phyloP scores from a whole-genome alignment of 2,329 filamentous ascomycete species.

The Macrophomina pseudophaseolina region DNA sequence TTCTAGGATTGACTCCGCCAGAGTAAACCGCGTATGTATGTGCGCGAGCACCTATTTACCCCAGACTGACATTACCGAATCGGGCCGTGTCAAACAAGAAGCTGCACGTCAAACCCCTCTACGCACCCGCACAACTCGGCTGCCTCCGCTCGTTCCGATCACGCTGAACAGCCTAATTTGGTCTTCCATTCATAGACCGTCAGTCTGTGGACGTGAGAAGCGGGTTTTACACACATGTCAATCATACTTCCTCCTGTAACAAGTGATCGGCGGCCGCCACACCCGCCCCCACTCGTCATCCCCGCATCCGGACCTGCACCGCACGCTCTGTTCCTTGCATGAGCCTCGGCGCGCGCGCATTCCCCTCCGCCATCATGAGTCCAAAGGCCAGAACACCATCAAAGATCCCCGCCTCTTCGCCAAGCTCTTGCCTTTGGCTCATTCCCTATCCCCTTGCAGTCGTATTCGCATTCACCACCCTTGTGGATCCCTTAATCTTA shows the following conservation, averaged over 20 bases:
- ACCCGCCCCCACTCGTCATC: neutral
- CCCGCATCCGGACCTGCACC: neutral
- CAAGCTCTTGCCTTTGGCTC: neutral
- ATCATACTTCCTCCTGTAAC: neutral
- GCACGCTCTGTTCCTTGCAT: neutral
- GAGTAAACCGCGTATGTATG: too few species aligned
- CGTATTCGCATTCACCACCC: neutral
- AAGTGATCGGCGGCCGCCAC: neutral
- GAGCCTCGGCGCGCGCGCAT: neutral
- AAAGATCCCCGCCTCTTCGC: neutral
- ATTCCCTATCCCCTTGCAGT: neutral
- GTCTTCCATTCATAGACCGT: neutral
- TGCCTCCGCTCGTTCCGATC: neutral
- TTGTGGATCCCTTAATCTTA: too few species aligned
- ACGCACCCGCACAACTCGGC: neutral
- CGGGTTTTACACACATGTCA: neutral
- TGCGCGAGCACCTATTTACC: neutral
- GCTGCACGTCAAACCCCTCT: neutral
- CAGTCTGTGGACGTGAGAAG: neutral
- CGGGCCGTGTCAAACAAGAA: neutral
- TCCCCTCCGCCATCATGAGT: neutral
- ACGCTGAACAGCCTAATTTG: neutral
- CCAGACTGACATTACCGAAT: conserved; percentile 5
- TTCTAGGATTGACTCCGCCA: too few species aligned
- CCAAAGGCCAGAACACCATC: neutral